phyloP scores from a whole-genome alignment of 2,329 filamentous ascomycete genomes.

The Hymenoscyphus occultus region DNA sequence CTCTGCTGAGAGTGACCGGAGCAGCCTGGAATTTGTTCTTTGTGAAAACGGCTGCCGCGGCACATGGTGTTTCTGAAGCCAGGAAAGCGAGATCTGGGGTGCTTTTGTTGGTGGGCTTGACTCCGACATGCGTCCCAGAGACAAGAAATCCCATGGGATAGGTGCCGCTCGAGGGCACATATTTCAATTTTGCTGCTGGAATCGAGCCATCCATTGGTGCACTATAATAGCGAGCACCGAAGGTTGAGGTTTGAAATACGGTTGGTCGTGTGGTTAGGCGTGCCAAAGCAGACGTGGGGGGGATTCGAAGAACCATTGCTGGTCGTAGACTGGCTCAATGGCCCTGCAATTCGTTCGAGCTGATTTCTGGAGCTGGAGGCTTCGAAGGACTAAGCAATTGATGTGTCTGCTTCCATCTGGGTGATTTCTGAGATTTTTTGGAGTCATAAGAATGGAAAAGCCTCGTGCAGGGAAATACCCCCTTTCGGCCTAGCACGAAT shows the following conservation, averaged over 20 bases:
- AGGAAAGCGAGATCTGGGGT: constrained; percentile 90
- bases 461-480: not conserved
- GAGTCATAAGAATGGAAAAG: constrained; percentile 7
- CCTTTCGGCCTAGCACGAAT: constrained; percentile 1
- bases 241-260: constrained; percentile 23
- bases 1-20: constrained; percentile 80
- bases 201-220: constrained; percentile 57
- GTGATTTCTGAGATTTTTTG: not conserved
- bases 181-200: constrained; percentile 82
- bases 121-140: constrained; percentile 84
- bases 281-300: constrained; percentile 24
- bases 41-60: constrained; percentile 90
- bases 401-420: not conserved
- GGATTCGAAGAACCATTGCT: constrained; percentile 30
- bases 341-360: too few relatives aligned
- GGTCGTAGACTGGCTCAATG: not conserved
- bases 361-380: not conserved
- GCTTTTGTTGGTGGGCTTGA: constrained; percentile 88
- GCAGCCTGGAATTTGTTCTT: constrained; percentile 98
- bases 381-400: not conserved
- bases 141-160: constrained; percentile 90
- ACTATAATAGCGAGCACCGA: constrained; percentile 49
- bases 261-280: constrained; percentile 27
- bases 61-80: constrained; percentile 79
- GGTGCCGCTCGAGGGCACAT: constrained; percentile 77